Conservation (phyloP, 1,284 basidiomycete genomes). For the Apiotrichum domesticum region DNA sequence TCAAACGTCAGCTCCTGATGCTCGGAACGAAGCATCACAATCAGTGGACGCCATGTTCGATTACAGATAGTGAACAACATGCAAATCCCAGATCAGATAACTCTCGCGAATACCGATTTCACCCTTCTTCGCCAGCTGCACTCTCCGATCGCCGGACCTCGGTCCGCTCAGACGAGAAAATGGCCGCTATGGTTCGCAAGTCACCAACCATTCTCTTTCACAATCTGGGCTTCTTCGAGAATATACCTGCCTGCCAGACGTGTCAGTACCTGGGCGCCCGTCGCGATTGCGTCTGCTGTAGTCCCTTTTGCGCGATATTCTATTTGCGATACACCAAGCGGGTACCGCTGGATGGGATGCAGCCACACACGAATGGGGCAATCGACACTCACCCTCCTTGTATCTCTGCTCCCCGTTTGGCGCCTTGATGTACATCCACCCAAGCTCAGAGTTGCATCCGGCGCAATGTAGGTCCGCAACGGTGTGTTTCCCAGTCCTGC, state of each 20-base stretch:
- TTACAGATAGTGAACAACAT: too few species aligned
- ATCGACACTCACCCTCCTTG: conserved; percentile 38
- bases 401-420: conserved; percentile 44
- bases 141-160: too few species aligned
- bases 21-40: too few species aligned
- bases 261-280: background rate
- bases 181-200: background rate
- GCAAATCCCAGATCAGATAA: too few species aligned
- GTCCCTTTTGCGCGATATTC: too few species aligned
- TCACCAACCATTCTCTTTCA: conserved; percentile 51
- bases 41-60: too few species aligned
- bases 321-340: too few species aligned
- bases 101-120: too few species aligned
- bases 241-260: conserved; percentile 37
- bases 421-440: conserved; percentile 47
- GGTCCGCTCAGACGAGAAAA: too few species aligned
- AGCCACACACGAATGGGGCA: too few species aligned
- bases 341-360: background rate
- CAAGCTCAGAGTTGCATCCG: conserved; percentile 34
- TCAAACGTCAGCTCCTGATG: too few species aligned
- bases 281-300: background rate
- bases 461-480: conserved; percentile 44
- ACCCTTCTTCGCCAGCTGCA: too few species aligned
- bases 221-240: conserved; percentile 45
- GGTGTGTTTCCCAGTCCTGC: conserved; percentile 45